Evolutionary conservation across 202 grass and related monocot genomes (phyloP), one percentile per base, ranked within the genome.

Genomic region (Panicum hallii): DNA sequence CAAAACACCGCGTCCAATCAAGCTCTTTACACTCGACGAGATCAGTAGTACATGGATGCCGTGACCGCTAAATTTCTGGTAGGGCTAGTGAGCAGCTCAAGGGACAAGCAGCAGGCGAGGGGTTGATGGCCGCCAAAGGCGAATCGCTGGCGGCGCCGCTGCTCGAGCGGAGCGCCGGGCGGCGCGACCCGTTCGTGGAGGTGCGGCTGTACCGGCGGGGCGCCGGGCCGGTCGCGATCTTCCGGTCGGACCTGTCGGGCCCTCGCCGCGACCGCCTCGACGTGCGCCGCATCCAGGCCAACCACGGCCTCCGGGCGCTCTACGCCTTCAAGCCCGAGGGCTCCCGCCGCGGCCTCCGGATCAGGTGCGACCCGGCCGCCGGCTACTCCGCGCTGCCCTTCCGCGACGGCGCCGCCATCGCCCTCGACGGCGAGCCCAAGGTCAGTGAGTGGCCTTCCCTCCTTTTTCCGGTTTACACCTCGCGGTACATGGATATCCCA

Each of bases 371-470:
- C 22, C 89, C 43, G 32, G 78, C 20, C 69, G 75, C 28, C 20
- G 87, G 91, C 67, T 73, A 71, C 79, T 97, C 91, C 58, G 79
- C 83, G 46, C 66, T 89, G 77, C 85, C 46, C 38, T 97, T 90
- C 85, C 85, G 88, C 65, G 84, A 88, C 66, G 91, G 82, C 87
- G 76, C 91, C 60, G 85, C 80, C 83, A 75, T 97, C 82, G 64
- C 60, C 87, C 85, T 97, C 64, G 91, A 97, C 58, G 92, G 91
- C 82, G 91, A 90, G 68, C 91, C 91, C 68, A 90, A 79, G 85
- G 94, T 93, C 61, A 20, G 64, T 11, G 4, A 22, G 12, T 49
- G 22, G 4, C 7, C 16, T 22, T 17, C 19, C 56, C 14, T 14
- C 2, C 1, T 14, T 13, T 75, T 79, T 36, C 19, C 70, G 16